phyloP scores from a whole-genome alignment of 352 stramenopile genomes.

The Plasmopara viticola region DNA sequence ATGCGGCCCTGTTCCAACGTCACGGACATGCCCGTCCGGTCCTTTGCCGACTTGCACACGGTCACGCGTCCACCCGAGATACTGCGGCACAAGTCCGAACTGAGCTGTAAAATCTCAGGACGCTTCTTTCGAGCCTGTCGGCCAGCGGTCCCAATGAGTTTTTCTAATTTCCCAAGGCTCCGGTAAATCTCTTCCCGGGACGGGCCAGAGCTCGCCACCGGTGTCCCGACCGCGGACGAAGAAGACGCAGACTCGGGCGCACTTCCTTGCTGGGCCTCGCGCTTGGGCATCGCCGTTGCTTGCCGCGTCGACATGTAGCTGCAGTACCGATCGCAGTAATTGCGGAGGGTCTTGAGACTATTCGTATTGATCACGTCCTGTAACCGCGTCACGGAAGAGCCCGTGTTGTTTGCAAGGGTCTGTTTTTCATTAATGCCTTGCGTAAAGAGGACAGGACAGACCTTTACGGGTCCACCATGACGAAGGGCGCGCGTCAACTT shows the following conservation, averaged over 20 bases:
- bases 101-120: conserved; percentile 80
- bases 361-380: conserved; percentile 81
- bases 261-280: conserved; percentile 12
- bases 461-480: conserved; percentile 55
- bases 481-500: conserved; percentile 55
- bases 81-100: conserved; percentile 67
- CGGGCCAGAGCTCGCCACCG: conserved; percentile 11
- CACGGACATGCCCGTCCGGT: conserved; percentile 96
- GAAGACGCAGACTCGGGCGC: conserved; percentile 8
- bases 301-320: conserved; percentile 54
- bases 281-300: conserved; percentile 24
- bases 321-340: conserved; percentile 73
- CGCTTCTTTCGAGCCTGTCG: conserved; percentile 76
- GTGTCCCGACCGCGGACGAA: not conserved
- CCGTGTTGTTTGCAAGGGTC: conserved; percentile 87
- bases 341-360: conserved; percentile 57
- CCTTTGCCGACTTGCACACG: conserved; percentile 97
- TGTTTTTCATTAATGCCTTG: conserved; percentile 93
- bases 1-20: conserved; percentile 92
- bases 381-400: conserved; percentile 63
- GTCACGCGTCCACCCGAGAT: conserved; percentile 88
- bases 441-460: conserved; percentile 73
- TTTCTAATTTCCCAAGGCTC: conserved; percentile 55
- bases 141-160: conserved; percentile 56
- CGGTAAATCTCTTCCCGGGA: conserved; percentile 51